Evolutionary conservation across 1,139 yeast species (phyloP).

Genomic region (Candida labiduridarum): DNA sequence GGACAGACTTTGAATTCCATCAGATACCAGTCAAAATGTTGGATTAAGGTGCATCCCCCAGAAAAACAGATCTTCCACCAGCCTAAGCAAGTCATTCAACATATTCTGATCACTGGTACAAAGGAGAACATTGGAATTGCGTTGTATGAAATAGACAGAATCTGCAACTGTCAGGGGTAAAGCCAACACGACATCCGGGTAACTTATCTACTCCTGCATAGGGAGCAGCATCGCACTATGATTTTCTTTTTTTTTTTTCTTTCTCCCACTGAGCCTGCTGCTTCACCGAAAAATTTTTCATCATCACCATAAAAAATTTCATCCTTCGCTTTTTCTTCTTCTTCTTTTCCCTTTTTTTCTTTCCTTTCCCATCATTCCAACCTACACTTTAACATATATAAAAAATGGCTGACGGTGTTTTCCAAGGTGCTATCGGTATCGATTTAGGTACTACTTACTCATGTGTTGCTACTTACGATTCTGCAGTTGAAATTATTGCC

Average conservation of each 20-base stretch:
- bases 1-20: constrained; percentile 29
- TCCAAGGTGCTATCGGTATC: constrained; percentile 99
- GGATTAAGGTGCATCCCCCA: constrained; percentile 25
- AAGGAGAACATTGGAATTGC: constrained; percentile 9
- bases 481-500: constrained; percentile 90
- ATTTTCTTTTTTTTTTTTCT: neutral
- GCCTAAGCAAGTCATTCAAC: neutral
- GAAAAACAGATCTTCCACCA: neutral
- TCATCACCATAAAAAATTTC: constrained; percentile 18
- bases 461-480: constrained; percentile 95
- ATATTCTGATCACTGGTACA: constrained; percentile 7
- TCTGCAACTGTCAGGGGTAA: neutral
- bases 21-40: constrained; percentile 30
- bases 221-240: neutral
- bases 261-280: constrained; percentile 5
- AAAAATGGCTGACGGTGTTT: constrained; percentile 97
- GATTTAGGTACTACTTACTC: constrained; percentile 99
- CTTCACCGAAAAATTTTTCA: constrained; percentile 18
- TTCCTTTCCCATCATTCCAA: constrained; percentile 13
- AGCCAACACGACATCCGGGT: neutral
- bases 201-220: constrained; percentile 1
- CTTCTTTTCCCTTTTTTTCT: constrained; percentile 18
- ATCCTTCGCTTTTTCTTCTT: constrained; percentile 15
- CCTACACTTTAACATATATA: constrained; percentile 17
- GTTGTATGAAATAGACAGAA: constrained; percentile 5